Base-by-base conservation (phyloP, 164 flowering plant genomes). In the Dillenia suffruticosa region DNA sequence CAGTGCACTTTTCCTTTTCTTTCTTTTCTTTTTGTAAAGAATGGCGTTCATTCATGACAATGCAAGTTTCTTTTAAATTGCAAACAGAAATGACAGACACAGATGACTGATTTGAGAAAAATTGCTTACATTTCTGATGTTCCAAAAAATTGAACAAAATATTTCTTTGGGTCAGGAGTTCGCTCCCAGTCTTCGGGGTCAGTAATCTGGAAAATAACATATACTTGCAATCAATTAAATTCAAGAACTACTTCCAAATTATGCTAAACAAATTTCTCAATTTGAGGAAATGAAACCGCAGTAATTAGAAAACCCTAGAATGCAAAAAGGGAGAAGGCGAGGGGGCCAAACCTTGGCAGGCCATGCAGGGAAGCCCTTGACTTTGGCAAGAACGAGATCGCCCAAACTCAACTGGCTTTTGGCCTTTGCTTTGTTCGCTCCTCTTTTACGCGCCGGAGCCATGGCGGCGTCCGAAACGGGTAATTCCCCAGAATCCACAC, bases 311-410 rank as follows among this genome's bases (percentile, higher is more conserved):
- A 10, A 47, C 2, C 15, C 19, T 17, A 44, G 10, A 51, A 46
- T 10, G 46, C 51, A 12, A 59, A 54, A 10, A 2, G 54, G 57
- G 6, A 6, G 40, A 32, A 5, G 40, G 40, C 40, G 40, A 32
- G 40, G 7, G 40, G 40, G 40, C 12, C 63, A 52, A n/a, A 90
- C 98, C 96, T 87, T 90, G 9, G 98, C 97, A 50, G 98, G 97
- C 97, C 98, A 91, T 32, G 85, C 69, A 22, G 96, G 98, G 59
- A 81, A 86, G 15, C 98, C 98, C 78, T 94, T 91, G 68, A 91
- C 98, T 72, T 94, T 94, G 62, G 97, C 98, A 8, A 94, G 95
- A 14, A 94, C 98, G n/a, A 94, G 95, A 91, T 94, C 98, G 46
- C 98, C 98, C 58, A 94, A 59, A 55, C 84, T 74, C 77, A 89